Evolutionary conservation across 306 rosid species (phyloP), one percentile per base, ranked within the genome.

Genomic region (Rosa lucieae): DNA sequence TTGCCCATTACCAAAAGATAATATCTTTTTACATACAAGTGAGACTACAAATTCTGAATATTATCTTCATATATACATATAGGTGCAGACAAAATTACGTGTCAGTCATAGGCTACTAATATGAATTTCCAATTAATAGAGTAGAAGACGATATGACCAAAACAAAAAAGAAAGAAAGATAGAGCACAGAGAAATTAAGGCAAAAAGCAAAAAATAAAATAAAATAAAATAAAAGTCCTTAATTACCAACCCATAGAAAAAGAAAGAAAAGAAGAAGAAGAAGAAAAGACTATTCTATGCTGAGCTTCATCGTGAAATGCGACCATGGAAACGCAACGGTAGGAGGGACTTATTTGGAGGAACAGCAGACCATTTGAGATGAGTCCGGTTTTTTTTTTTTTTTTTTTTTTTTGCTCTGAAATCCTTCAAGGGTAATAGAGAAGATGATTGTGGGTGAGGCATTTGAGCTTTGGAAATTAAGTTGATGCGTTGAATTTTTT

Each of bases 1-100:
- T 69, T 71, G 48, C 26, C 40, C 69, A 32, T 63, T 29, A 3
- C 9, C n/a, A 13, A 32, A 5, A 32, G n/a, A 63, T 0, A 58
- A 26, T 5, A 62, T 62, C 10, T 5, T 6, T 51, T 70, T 79
- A 73, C 79, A 72, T 56, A 7, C 39, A 72, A 44, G 46, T 55
- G n/a, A 68, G 17, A 55, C 68, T 6, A 48, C 55, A 21, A 37
- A 52, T 32, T 12, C 17, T 8, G 51, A 48, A 48, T 53, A 43
- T 12, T 21, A 10, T 32, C 53, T 15, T 49, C 53, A 49, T 11
- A 49, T 49, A 49, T 12, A 13, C 18, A 51, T 49, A 13, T 0
- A 49, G n/a, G 3, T 5, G 62, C 8, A 4, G 62, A 7, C 11
- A 20, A 56, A 56, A 7, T 56, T 2, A 52, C 0, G 1, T 51